Evolutionary conservation across 1,139 yeast species (phyloP), one percentile per base, ranked within the genome.

Genomic region (Pichia cactophila): DNA sequence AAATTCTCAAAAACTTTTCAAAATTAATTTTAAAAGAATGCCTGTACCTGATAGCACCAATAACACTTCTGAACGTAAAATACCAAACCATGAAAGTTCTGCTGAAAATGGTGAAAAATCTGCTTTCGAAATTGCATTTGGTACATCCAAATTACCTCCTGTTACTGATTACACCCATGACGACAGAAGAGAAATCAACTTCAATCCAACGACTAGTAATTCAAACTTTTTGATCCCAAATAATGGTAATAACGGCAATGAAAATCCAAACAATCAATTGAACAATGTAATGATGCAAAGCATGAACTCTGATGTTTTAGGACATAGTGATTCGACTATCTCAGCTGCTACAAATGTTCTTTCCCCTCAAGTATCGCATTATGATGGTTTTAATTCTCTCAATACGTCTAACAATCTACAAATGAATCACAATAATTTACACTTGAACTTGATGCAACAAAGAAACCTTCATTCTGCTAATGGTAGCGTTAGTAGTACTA

Each of bases 101-200:
- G 14, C 12, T 20, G 33, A 26, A 17, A 36, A 36, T 28, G 47
- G 28, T 23, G 49, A 43, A 23, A 50, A 50, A 37, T 48, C 52
- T 44, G 67, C 67, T 3, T 63, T 63, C 49, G 66, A 62, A 38
- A 63, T 63, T 50, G 67, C 67, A 12, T 63, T 62, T 53, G 67
- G 67, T 53, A 62, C 66, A 1, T 61, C 66, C 2, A 62, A 61
- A 42, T 50, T 63, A 42, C 66, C 67, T 5, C 67, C 67, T 4
- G 67, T 63, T 37, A 63, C 67, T 7, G 67, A 63, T 51, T 62
- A 53, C 44, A 54, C 58, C 2, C 56, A 52, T 28, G 49, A 49
- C 20, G 40, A 49, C 45, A 41, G 52, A 33, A 46, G 52, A 31
- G 54, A 51, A 43, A 51, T 51, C 16, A 51, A 46, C 35, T 54